Evolutionary conservation across 202 grass and related monocot genomes (phyloP), one percentile per base, ranked within the genome.

Genomic region (Alloteropsis angusta): DNA sequence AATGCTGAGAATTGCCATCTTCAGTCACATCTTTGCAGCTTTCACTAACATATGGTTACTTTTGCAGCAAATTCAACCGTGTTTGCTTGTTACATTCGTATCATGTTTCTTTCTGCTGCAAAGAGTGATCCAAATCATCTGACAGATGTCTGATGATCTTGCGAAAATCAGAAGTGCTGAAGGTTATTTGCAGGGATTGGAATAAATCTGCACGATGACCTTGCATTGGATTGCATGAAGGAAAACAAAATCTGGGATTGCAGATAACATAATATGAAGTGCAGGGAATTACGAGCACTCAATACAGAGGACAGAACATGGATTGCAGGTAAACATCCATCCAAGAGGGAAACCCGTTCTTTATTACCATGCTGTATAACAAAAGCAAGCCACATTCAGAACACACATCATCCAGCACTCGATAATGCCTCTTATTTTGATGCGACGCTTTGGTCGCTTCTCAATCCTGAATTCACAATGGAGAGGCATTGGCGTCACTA

Each of bases 361-460:
- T 56, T 80, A 60, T 85, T 58, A 41, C 18, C 28, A 46, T 14
- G 57, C 6, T 59, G 72, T 49, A 77, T 65, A 66, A 66, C 76
- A 84, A 76, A 41, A 76, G 47, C 57, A 36, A 44, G 47, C 43
- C 41, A 70, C 4, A 34, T 63, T 74, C 42, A 60, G 57, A 75
- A 46, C 41, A 71, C 77, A 72, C 71, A 81, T 76, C 71, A 82
- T 88, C 25, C 39, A 68, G 34, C 72, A 49, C 21, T 46, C 41
- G 26, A 34, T 49, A 72, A 76, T 25, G n/a, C 49, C 23, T 28
- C 23, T 88, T 81, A 76, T 60, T 85, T 80, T 42, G 42, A 53
- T 30, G 71, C 58, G 41, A 37, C 10, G 2, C 70, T 4, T 23
- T 36, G 39, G 36, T 39, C 21, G 13, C 5, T 65, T 61, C 15